Conservation (phyloP, 768 basidiomycete genomes). For the Boletus vermiculosoides region DNA sequence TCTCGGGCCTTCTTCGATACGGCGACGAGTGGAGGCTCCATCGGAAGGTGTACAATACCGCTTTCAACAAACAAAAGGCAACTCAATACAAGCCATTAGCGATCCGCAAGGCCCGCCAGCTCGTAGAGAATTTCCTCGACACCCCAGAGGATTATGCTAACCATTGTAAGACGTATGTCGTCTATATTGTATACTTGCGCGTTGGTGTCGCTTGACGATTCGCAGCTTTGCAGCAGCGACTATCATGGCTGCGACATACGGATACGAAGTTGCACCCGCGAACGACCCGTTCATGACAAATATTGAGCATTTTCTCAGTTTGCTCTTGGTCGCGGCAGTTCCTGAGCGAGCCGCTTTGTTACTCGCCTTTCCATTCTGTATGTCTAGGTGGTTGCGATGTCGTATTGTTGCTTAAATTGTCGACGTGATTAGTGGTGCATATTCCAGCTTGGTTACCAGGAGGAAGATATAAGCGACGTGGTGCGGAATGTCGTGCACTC, state of each 20-base stretch:
- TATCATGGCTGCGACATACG: conserved; percentile 27
- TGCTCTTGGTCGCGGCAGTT: conserved; percentile 4
- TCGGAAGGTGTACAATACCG: conserved; percentile 25
- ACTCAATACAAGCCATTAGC: conserved; percentile 15
- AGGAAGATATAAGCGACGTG: conserved; percentile 21
- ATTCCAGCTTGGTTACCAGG: conserved; percentile 37
- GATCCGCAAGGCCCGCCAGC: conserved; percentile 20
- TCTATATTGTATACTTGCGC: conserved; percentile 3
- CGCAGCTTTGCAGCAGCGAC: conserved; percentile 22
- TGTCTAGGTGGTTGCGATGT: not conserved
- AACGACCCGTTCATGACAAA: conserved; percentile 29
- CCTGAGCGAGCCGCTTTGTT: conserved; percentile 16
- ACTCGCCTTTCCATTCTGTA: conserved; percentile 28
- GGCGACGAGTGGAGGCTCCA: conserved; percentile 32
- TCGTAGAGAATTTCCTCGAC: conserved; percentile 23
- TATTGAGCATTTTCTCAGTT: conserved; percentile 6
- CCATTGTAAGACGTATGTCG: conserved; percentile 23
- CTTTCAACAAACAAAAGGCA: conserved; percentile 17
- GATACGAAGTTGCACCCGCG: conserved; percentile 23
- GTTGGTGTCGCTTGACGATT: not conserved
- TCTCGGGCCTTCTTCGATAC: conserved; percentile 29
- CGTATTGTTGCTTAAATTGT: not conserved
- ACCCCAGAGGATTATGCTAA: conserved; percentile 12
- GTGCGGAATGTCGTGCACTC: conserved; percentile 17
- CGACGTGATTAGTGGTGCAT: conserved; percentile 14